These are phyloP conservation scores for Wickerhamiella cacticola DNA, from an alignment of 805 yeast species.

Conservation along the genomic window DNA sequence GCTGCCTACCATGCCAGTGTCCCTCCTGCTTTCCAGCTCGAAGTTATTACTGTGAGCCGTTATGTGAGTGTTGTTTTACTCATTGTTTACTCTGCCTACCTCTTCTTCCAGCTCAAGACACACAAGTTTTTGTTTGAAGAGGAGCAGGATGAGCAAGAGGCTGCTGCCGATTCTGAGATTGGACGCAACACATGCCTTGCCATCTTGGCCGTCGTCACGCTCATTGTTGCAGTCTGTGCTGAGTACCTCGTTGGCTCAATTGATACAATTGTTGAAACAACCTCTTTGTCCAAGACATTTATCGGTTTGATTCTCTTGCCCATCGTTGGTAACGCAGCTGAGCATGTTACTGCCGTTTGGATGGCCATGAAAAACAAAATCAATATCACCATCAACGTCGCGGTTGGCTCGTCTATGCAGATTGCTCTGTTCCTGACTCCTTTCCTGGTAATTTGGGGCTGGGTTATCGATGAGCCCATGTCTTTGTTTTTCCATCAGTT, in stretches of 20 bases:
- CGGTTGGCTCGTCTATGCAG: conserved; percentile 91
- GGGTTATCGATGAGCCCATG: conserved; percentile 88
- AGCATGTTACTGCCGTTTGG: conserved; percentile 90
- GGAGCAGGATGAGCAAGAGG: conserved; percentile 30
- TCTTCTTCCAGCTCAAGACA: conserved; percentile 79
- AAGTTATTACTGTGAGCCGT: conserved; percentile 65
- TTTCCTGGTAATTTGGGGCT: conserved; percentile 86
- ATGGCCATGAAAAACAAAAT: conserved; percentile 90
- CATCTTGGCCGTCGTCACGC: conserved; percentile 49
- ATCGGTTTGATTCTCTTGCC: conserved; percentile 90
- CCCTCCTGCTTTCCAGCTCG: conserved; percentile 30
- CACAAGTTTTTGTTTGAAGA: conserved; percentile 68
- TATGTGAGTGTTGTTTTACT: conserved; percentile 75
- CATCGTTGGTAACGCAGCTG: conserved; percentile 97
- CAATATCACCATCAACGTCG: conserved; percentile 96
- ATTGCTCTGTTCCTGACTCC: conserved; percentile 94
- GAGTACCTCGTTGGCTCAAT: conserved; percentile 89
- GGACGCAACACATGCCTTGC: conserved; percentile 42
- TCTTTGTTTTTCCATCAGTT: conserved; percentile 80
- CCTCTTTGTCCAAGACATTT: conserved; percentile 87
- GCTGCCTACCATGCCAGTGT: conserved; percentile 80
- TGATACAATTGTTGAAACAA: conserved; percentile 69
- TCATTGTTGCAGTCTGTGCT: conserved; percentile 79
- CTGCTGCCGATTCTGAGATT: conserved; percentile 33
- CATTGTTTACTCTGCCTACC: conserved; percentile 61